These are phyloP conservation scores for Fusarium robinianum DNA, from an alignment of 2,329 filamentous ascomycete species.

Conservation along the genomic window DNA sequence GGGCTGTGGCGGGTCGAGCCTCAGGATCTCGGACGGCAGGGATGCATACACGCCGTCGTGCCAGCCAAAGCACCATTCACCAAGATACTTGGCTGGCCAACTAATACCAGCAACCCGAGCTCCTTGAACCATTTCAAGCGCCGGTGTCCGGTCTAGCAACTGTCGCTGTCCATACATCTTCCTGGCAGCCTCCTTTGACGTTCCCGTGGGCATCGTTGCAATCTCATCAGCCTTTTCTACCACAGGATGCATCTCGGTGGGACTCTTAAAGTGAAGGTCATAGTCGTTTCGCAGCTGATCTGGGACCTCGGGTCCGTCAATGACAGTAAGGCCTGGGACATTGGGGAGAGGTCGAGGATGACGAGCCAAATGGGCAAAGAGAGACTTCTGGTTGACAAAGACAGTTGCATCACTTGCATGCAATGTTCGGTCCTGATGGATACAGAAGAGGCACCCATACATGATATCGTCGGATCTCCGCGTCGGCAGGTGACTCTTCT, in stretches of 20 bases:
- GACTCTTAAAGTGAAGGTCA: conserved; percentile 54
- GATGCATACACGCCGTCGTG: conserved; percentile 58
- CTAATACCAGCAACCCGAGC: conserved; percentile 55
- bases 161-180: conserved; percentile 52
- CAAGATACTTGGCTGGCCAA: conserved; percentile 56
- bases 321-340: conserved; percentile 53
- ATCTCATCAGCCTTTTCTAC: conserved; percentile 48
- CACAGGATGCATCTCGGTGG: conserved; percentile 48
- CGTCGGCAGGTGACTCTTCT: conserved; percentile 58
- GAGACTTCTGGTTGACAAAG: conserved; percentile 57
- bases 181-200: conserved; percentile 53
- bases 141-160: conserved; percentile 50
- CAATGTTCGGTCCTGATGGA: conserved; percentile 53
- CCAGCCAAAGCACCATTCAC: conserved; percentile 63
- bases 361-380: conserved; percentile 58
- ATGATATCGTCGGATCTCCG: conserved; percentile 56
- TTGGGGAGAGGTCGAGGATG: conserved; percentile 58
- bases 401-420: conserved; percentile 61
- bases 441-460: conserved; percentile 61
- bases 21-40: conserved; percentile 54
- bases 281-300: conserved; percentile 52
- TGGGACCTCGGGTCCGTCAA: conserved; percentile 51
- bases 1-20: conserved; percentile 52
- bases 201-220: conserved; percentile 48
- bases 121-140: conserved; percentile 53